Evolutionary conservation across 1,139 yeast genomes (phyloP), one percentile per base, ranked within the genome.

Genomic region (Blastobotrys ciferrii): DNA sequence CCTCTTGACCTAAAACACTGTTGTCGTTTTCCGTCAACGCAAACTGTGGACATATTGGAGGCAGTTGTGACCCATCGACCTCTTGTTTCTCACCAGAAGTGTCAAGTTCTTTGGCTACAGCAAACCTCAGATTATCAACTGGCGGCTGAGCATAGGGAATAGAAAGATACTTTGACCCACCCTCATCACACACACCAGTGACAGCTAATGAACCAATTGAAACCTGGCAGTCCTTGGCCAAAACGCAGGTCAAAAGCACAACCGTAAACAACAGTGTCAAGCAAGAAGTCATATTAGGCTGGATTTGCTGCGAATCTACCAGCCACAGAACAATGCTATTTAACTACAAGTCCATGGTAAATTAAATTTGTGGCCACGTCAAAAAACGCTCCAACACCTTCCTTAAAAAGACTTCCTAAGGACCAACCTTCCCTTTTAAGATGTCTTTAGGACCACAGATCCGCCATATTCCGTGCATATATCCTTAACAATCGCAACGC

Each of bases 131-230:
- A 12, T 20, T 25, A 1, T 53, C 62, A 2, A 52, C 47, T 1
- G 65, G 65, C 12, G 65, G 56, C 20, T 52, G 46, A 5, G 65
- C 65, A 46, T 61, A 62, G 6, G 64, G 64, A 12, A 62, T 47
- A 28, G 59, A 54, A 4, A 60, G 49, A 45, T 46, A 62, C 17
- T 51, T 45, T 13, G 32, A 28, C n/a, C 13, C 32, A 7, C 20
- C 32, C n/a, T 19, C 7, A 2, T 19, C 25, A n/a, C 32, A 38
- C 17, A 4, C 2, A n/a, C 42, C 42, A 9, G 32, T 11, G 3
- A 19, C 25, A 19, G 13, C 17, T 7, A 32, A 12, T 6, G 15
- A n/a, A 15, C 13, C 35, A n/a, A 32, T 32, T 5, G 6, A 12
- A n/a, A 32, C 35, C 13, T 6, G 15, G n/a, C 35, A 32, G 6